These are phyloP conservation scores for Wickerhamiella domercqiae DNA, from an alignment of 805 yeast genomes.

Conservation along the genomic window DNA sequence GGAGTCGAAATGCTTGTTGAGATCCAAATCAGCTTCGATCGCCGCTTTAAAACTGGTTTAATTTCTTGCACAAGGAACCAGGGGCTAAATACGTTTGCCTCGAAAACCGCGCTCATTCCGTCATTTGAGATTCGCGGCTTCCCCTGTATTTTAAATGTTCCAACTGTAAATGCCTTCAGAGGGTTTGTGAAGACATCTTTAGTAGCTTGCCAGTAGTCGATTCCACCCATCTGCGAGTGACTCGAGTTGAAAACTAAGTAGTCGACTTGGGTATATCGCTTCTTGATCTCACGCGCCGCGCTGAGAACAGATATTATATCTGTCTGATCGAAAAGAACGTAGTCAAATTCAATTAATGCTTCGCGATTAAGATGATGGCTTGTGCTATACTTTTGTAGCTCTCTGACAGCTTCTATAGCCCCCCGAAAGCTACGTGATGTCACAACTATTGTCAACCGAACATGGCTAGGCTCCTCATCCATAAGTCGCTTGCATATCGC, in stretches of 20 bases:
- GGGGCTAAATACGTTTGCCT: slow-evolving; percentile 95
- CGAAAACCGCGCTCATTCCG: slow-evolving; percentile 75
- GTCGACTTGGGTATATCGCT: slow-evolving; percentile 53
- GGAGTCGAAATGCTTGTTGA: slow-evolving; percentile 73
- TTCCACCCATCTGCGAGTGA: slow-evolving; percentile 72
- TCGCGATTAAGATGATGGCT: slow-evolving; percentile 26
- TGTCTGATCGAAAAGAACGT: slow-evolving; percentile 74
- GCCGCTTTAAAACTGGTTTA: slow-evolving; percentile 35
- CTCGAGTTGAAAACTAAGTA: slow-evolving; percentile 80
- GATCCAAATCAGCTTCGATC: slow-evolving; percentile 70
- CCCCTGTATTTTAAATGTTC: slow-evolving; percentile 70
- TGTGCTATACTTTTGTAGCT: slow-evolving; percentile 25
- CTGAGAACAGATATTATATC: slow-evolving; percentile 71
- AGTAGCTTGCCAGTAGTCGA: slow-evolving; percentile 70
- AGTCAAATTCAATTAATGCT: slow-evolving; percentile 68
- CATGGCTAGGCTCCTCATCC: slow-evolving; percentile 34
- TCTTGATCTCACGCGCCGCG: slow-evolving; percentile 55
- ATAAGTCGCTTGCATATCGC: slow-evolving; percentile 72
- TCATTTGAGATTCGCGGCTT: slow-evolving; percentile 63
- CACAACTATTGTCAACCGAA: slow-evolving; percentile 60
- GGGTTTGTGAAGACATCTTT: slow-evolving; percentile 54
- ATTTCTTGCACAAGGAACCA: slow-evolving; percentile 65
- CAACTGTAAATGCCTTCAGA: slow-evolving; percentile 71
- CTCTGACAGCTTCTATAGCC: slow-evolving; percentile 56
- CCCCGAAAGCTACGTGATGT: slow-evolving; percentile 82